Conservation (phyloP, 495 filamentous ascomycete species). For the Immersiella caudata region DNA sequence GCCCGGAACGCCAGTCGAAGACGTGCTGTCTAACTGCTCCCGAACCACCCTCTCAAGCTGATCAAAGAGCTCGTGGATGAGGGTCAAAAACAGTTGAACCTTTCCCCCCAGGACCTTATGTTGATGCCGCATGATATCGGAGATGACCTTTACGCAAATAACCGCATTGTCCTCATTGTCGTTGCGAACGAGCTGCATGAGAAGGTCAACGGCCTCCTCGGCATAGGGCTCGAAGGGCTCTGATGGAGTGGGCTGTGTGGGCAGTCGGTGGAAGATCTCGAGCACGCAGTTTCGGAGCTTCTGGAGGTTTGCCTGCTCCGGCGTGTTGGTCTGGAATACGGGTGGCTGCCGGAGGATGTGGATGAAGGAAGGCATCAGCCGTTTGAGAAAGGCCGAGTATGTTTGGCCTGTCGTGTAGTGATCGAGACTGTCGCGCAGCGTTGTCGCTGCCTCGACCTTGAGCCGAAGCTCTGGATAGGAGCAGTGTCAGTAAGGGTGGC, state of each 20-base stretch:
- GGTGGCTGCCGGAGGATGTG: slow-evolving; percentile 81
- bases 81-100: slow-evolving; percentile 85
- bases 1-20: slow-evolving; percentile 57
- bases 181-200: slow-evolving; percentile 82
- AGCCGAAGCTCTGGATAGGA: slow-evolving; percentile 65
- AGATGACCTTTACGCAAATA: slow-evolving; percentile 95
- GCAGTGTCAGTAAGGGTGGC: slow-evolving; percentile 10
- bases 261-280: slow-evolving; percentile 91
- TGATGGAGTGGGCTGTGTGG: slow-evolving; percentile 64
- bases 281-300: slow-evolving; percentile 88
- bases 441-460: slow-evolving; percentile 73
- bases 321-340: slow-evolving; percentile 85
- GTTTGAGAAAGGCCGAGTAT: slow-evolving; percentile 78
- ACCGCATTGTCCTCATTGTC: slow-evolving; percentile 99
- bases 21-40: slow-evolving; percentile 85
- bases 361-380: slow-evolving; percentile 88
- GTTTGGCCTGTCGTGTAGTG: slow-evolving; percentile 56
- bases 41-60: slow-evolving; percentile 89
- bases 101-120: slow-evolving; percentile 74
- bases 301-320: slow-evolving; percentile 74
- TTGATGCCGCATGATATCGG: slow-evolving; percentile 93
- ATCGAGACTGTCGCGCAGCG: slow-evolving; percentile 85
- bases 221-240: slow-evolving; percentile 87
- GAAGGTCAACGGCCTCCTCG: slow-evolving; percentile 77
- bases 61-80: slow-evolving; percentile 95